phyloP scores from a whole-genome alignment of 768 basidiomycete genomes.

The Russula vinacea region DNA sequence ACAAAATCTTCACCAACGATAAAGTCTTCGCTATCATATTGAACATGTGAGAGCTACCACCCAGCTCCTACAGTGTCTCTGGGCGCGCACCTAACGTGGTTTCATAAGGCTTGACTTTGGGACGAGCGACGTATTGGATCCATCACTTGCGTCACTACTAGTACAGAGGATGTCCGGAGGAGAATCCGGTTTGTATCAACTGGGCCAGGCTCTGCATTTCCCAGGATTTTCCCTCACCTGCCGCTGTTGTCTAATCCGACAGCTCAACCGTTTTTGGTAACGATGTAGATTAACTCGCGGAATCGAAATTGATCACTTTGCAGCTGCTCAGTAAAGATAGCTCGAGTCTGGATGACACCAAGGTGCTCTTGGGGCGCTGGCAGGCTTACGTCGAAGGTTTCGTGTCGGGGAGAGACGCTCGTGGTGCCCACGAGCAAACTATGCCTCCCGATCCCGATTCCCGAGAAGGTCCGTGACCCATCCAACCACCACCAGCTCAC shows the following conservation, averaged over 20 bases:
- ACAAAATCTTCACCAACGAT: constrained; percentile 91
- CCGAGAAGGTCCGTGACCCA: constrained; percentile 48
- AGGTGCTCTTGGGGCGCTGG: constrained; percentile 74
- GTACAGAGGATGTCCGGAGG: constrained; percentile 72
- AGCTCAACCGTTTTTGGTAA: not conserved
- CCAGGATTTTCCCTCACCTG: too few species aligned
- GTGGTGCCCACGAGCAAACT: constrained; percentile 48
- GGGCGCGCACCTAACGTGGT: not conserved
- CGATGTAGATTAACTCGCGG: constrained; percentile 49
- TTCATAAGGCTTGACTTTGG: constrained; percentile 58
- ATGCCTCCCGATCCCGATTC: constrained; percentile 58
- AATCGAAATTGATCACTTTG: constrained; percentile 62
- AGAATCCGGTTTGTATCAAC: too few species aligned
- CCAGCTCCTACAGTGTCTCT: not conserved
- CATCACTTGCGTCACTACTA: too few species aligned
- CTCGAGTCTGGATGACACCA: constrained; percentile 68
- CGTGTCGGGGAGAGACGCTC: constrained; percentile 55
- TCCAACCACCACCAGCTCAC: constrained; percentile 28
- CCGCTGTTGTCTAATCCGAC: too few species aligned
- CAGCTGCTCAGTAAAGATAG: constrained; percentile 81
- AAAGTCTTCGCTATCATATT: constrained; percentile 85
- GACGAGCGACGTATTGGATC: constrained; percentile 56
- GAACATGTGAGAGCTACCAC: constrained; percentile 66
- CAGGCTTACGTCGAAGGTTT: constrained; percentile 76
- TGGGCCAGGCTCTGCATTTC: constrained; percentile 59